Evolutionary conservation across 192 early-diverging fungal genomes (phyloP).

Genomic region (Backusella tuberculispora): DNA sequence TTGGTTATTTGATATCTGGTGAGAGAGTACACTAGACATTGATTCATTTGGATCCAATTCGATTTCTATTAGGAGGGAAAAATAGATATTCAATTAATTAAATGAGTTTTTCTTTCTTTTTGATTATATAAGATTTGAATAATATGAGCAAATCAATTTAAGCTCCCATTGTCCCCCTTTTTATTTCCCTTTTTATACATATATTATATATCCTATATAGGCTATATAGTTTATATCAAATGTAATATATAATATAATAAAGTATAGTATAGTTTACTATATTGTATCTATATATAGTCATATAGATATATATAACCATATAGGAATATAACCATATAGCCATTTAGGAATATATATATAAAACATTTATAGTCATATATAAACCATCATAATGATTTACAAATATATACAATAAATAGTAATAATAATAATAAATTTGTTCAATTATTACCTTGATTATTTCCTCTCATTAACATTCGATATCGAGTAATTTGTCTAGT

Average conservation of each 20-base stretch:
- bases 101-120: not conserved
- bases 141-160: not conserved
- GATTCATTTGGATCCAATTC: conserved; percentile 23
- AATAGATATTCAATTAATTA: not conserved
- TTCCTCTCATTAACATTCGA: conserved; percentile 21
- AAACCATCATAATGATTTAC: not conserved
- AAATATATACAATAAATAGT: not conserved
- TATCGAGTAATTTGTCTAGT: conserved; percentile 18
- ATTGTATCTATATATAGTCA: not conserved
- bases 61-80: conserved; percentile 10
- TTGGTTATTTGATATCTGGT: conserved; percentile 11
- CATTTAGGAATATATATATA: conserved; percentile 12
- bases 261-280: not conserved
- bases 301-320: not conserved
- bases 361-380: not conserved
- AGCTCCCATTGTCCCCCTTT: not conserved
- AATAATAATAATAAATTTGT: not conserved
- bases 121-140: not conserved
- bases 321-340: not conserved
- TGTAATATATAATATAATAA: not conserved
- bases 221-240: not conserved
- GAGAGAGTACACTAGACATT: conserved; percentile 25
- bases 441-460: conserved; percentile 21
- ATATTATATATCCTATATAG: not conserved
- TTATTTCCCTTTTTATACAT: conserved; percentile 1